Base-by-base conservation (phyloP, 2,329 filamentous ascomycete species). In the Sporothrix phasma region DNA sequence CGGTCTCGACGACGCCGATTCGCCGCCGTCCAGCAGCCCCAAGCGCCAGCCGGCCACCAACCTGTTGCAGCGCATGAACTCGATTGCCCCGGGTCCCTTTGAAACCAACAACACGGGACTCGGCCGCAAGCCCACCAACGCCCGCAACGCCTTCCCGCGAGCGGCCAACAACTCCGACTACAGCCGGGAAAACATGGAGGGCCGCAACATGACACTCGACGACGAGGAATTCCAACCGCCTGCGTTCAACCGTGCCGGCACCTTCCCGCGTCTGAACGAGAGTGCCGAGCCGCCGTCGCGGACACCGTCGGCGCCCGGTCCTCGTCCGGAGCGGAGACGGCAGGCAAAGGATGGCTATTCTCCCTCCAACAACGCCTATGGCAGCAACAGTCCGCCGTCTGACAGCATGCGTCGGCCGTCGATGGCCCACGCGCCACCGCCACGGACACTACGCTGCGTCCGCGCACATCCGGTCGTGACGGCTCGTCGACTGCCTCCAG, bases 51-150 rank as follows among this genome's bases (percentile, higher is more conserved):
- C 73, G 59, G 68, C 68, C 2, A 70, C 72, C 5, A 77, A 71
- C 43, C 70, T 90, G 31, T 70, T 88, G 69, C 80, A 83, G 67
- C 81, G 84, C 61, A 84, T 89, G 79, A 82, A 89, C 68, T 81
- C 77, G 8, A 87, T 89, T 70, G 80, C 84, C 1, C 84, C 87
- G 1, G 87, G 85, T 0, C 87, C 87, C 0, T 89, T 90, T 69
- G 84, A 85, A 67, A 73, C 79, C 74, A 68, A 70, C 22, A 61
- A 51, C 39, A 56, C 60, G 13, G 22, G 29, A 47, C 70, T 2
- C 45, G 39, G 47, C 53, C 3, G 69, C 70, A 3, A 53, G 6
- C 56, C 59, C 11, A 60, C 49, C 62, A 47, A 56, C 29, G 39
- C 46, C 37, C 58, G 62, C 45, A 41, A 51, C 15, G 47, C 56